Base-by-base conservation (phyloP, 805 yeast species). In the Candida ponderosae region DNA sequence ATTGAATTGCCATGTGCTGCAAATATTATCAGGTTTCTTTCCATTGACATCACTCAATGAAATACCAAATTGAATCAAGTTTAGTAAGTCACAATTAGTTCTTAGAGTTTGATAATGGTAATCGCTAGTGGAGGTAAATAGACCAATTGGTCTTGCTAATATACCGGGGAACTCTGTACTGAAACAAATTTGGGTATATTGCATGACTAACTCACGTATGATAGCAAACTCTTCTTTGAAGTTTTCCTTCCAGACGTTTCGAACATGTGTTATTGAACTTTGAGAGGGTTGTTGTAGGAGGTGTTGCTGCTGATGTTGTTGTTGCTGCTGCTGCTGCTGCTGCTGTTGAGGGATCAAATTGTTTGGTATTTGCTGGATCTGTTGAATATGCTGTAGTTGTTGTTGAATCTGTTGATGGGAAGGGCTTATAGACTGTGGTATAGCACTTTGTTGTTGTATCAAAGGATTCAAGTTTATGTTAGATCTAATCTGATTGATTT, bases 101-200 rank as follows among this genome's bases (percentile, higher is more conserved):
- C 98, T 73, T 62, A 93, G 72, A 0, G 97, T 90, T 60, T 93
- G 98, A 56, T 90, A 93, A 59, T 93, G 97, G 60, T 88, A 93
- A 58, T 93, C 97, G 18, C 82, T 72, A 14, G 93, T 84, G 3
- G 93, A 79, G 50, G 86, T 77, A 62, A 93, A 93, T 16, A 85
- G 77, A 16, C 98, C 98, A 42, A 93, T 84, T 14, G 98, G 98
- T 50, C 98, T 74, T 3, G 96, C 96, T 20, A 90, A 81, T 18
- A 94, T 85, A 0, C 98, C 98, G 0, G 96, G 96, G 54, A 93
- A 88, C 58, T 93, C 97, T 33, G 94, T 88, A 48, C 88, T 89
- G 40, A 88, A 73, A 3, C 85, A 72, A 19, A 82, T 72, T 46
- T 69, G 66, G 38, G 77, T 72, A 48, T 72, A 79, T 40, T 71